A percentile compares a stretch with the other conserved stretches of the same genome.
Evolutionary conservation across 805 yeast species (phyloP).

Genomic region (Sporopachydermia quercuum): DNA sequence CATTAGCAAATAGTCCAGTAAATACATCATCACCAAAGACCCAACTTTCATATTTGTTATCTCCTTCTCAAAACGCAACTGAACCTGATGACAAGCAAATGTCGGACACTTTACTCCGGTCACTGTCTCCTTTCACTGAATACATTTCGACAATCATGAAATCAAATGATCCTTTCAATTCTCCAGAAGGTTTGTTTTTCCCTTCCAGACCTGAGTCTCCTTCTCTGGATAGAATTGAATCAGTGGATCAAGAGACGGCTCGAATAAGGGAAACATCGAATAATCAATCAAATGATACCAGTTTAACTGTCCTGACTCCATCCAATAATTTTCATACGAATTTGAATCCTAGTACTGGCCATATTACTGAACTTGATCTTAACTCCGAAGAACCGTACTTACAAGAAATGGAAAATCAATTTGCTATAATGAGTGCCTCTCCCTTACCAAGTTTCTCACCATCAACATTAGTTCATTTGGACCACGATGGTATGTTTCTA

Average conservation of each 20-base stretch:
- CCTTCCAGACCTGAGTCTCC: neutral
- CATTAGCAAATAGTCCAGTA: neutral
- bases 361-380: neutral
- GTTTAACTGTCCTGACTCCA: neutral
- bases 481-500: slow-evolving; percentile 27
- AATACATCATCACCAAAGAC: neutral
- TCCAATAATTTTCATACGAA: too few species aligned
- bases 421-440: neutral
- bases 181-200: neutral
- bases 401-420: neutral
- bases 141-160: neutral
- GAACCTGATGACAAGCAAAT: neutral
- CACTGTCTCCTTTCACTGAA: neutral
- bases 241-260: neutral
- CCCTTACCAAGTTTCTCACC: neutral
- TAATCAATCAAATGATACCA: neutral
- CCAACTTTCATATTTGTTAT: neutral
- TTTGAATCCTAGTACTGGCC: too few species aligned
- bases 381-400: neutral
- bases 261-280: neutral
- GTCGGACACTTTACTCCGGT: neutral
- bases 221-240: neutral
- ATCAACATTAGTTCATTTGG: slow-evolving; percentile 18
- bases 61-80: neutral
- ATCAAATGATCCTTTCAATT: neutral